Evolutionary conservation across 805 yeast species (phyloP).

Genomic region (Metschnikowia kofuensis): DNA sequence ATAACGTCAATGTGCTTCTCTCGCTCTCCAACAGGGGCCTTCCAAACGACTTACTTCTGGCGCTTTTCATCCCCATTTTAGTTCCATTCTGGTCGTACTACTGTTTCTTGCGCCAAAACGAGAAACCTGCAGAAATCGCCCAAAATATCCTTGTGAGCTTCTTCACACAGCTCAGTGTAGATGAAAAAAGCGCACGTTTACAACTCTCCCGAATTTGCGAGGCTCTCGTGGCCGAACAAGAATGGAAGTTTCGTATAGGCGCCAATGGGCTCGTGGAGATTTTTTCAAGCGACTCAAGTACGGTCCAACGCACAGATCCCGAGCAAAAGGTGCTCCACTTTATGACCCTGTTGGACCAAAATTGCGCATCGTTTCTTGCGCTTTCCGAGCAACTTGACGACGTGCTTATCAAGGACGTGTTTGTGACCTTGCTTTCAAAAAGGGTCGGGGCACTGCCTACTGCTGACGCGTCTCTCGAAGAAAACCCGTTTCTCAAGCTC

Average conservation of each 20-base stretch:
- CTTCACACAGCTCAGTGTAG: conserved; percentile 22
- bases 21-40: conserved; percentile 50
- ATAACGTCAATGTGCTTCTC: conserved; percentile 61
- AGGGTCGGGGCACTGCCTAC: conserved; percentile 47
- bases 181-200: conserved; percentile 15
- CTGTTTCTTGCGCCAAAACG: conserved; percentile 28
- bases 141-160: conserved; percentile 38
- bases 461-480: conserved; percentile 10
- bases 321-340: conserved; percentile 29
- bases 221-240: conserved; percentile 29
- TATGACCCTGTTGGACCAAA: conserved; percentile 26
- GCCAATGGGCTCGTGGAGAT: conserved; percentile 38
- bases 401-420: conserved; percentile 42
- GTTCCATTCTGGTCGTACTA: conserved; percentile 45
- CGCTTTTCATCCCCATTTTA: conserved; percentile 30
- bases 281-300: conserved; percentile 2
- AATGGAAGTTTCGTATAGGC: conserved; percentile 44
- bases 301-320: conserved; percentile 7
- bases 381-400: conserved; percentile 52
- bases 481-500: conserved; percentile 53
- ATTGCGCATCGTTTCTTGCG: conserved; percentile 28
- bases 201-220: conserved; percentile 30
- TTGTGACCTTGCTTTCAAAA: conserved; percentile 51
- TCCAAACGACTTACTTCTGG: conserved; percentile 22
- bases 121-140: conserved; percentile 34